A percentile compares a stretch with the other conserved stretches of the same genome.
Evolutionary conservation across 2,329 filamentous ascomycete genomes (phyloP).

Genomic region (Aspergillus intermedius): DNA sequence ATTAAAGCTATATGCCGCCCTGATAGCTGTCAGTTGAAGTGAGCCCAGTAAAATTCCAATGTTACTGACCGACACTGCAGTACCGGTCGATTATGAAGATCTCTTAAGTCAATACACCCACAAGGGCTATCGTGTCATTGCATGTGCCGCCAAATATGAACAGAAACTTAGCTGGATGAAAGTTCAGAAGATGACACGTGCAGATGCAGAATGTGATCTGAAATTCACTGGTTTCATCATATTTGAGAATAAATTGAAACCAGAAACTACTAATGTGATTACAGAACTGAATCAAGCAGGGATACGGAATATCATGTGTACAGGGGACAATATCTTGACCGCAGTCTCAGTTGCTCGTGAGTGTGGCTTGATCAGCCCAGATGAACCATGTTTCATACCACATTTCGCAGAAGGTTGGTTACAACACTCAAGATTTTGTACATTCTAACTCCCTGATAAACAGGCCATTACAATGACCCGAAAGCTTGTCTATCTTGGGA

Average conservation of each 20-base stretch:
- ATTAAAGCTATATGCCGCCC: slow-evolving; percentile 88
- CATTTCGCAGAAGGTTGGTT: slow-evolving; percentile 67
- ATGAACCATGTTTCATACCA: slow-evolving; percentile 86
- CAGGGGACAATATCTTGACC: slow-evolving; percentile 94
- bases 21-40: slow-evolving; percentile 60
- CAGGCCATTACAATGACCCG: slow-evolving; percentile 65
- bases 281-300: slow-evolving; percentile 74
- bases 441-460: neutral
- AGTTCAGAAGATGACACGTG: slow-evolving; percentile 84
- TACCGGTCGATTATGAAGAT: slow-evolving; percentile 85
- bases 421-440: neutral
- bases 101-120: slow-evolving; percentile 87
- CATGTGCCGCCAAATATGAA: slow-evolving; percentile 83
- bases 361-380: slow-evolving; percentile 72
- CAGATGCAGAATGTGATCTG: slow-evolving; percentile 74
- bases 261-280: slow-evolving; percentile 72
- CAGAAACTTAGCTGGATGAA: slow-evolving; percentile 88
- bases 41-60: neutral
- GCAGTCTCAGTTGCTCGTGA: slow-evolving; percentile 93
- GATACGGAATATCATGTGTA: slow-evolving; percentile 92
- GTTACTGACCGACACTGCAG: slow-evolving; percentile 33
- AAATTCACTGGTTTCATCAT: slow-evolving; percentile 95
- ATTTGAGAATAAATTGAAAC: slow-evolving; percentile 97
- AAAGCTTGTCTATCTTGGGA: slow-evolving; percentile 78
- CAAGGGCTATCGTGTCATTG: slow-evolving; percentile 92